A percentile compares a stretch with the other conserved stretches of the same genome.
Conservation (phyloP, 2,329 filamentous ascomycete species). For the Fusarium succisae region DNA sequence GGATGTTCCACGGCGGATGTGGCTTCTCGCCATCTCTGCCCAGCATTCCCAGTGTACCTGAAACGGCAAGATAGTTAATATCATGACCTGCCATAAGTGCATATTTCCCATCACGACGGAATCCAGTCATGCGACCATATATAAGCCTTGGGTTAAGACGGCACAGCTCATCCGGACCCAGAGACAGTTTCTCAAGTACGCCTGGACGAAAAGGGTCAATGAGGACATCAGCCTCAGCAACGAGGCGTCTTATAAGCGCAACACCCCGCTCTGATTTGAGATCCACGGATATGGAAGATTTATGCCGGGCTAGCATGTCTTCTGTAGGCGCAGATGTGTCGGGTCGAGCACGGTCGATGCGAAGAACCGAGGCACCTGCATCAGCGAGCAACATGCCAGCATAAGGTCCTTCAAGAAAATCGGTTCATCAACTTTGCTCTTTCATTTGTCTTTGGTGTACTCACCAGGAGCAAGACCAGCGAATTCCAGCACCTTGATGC, state of each 20-base stretch:
- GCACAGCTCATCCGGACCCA: slow-evolving; percentile 76
- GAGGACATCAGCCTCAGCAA: slow-evolving; percentile 80
- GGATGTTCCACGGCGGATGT: slow-evolving; percentile 81
- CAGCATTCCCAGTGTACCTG: slow-evolving; percentile 80
- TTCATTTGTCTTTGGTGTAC: neutral
- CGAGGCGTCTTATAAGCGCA: slow-evolving; percentile 71
- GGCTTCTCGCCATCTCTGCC: slow-evolving; percentile 76
- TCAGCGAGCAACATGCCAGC: slow-evolving; percentile 89
- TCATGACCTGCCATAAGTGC: slow-evolving; percentile 91
- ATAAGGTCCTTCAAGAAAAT: slow-evolving; percentile 73
- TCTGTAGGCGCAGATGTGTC: slow-evolving; percentile 59
- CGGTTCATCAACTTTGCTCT: neutral
- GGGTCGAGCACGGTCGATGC: slow-evolving; percentile 75
- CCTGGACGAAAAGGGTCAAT: slow-evolving; percentile 95
- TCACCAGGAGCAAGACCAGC: slow-evolving; percentile 70
- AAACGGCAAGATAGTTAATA: slow-evolving; percentile 94
- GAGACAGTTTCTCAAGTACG: slow-evolving; percentile 84
- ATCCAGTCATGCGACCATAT: slow-evolving; percentile 88
- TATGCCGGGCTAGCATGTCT: slow-evolving; percentile 83
- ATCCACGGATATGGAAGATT: slow-evolving; percentile 81
- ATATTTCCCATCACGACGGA: slow-evolving; percentile 87
- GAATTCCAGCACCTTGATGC: slow-evolving; percentile 68
- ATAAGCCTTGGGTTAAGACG: slow-evolving; percentile 78
- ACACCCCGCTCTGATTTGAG: slow-evolving; percentile 74
- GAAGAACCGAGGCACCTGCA: slow-evolving; percentile 86